phyloP scores from a whole-genome alignment of 139 green algal genomes.

The Eudorina sp. region DNA sequence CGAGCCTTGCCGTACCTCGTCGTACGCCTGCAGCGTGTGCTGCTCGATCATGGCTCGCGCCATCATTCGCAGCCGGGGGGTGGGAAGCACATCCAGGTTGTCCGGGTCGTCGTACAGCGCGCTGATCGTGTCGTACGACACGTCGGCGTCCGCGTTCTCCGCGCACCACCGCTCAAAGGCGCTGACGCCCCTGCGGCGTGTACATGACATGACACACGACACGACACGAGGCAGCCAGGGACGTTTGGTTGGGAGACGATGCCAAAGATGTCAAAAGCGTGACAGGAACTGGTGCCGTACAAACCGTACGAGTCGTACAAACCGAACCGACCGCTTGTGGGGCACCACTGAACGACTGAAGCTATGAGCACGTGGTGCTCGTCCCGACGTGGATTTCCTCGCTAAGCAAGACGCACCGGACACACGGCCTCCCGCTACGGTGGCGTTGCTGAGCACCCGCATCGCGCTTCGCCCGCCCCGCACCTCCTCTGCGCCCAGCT shows the following conservation, averaged over 20 bases:
- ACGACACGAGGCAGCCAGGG: background rate
- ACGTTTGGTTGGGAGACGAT: too few relatives aligned
- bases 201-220: background rate
- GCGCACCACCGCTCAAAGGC: conserved; percentile 44
- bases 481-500: conserved; percentile 34
- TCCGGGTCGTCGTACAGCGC: conserved; percentile 48
- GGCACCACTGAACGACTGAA: too few relatives aligned
- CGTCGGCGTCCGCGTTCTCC: background rate
- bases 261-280: too few relatives aligned
- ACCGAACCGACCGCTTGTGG: too few relatives aligned
- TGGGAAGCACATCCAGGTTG: conserved; percentile 22
- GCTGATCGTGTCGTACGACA: conserved; percentile 37
- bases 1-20: conserved; percentile 33
- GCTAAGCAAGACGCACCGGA: too few relatives aligned
- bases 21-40: conserved; percentile 28
- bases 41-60: conserved; percentile 43
- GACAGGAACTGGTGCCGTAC: too few relatives aligned
- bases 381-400: too few relatives aligned
- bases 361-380: too few relatives aligned
- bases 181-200: conserved; percentile 15
- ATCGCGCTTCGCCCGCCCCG: too few relatives aligned
- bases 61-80: conserved; percentile 44
- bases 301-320: too few relatives aligned
- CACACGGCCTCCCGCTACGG: too few relatives aligned
- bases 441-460: too few relatives aligned